Evolutionary conservation across 306 rosid species (phyloP), one percentile per base, ranked within the genome.

Genomic region (Sesbania bispinosa): DNA sequence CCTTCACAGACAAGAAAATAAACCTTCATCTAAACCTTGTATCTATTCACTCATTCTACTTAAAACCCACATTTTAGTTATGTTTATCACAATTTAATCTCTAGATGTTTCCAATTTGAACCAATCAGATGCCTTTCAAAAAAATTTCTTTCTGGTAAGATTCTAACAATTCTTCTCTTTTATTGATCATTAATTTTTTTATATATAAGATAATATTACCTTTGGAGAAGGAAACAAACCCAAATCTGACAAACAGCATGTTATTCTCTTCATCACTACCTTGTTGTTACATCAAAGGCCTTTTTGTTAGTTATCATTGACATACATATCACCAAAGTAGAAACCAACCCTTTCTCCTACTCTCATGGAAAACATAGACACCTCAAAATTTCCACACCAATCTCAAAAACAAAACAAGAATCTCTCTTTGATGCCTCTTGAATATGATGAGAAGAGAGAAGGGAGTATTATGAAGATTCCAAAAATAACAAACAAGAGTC

Each of bases 301-400:
- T 38, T n/a, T n/a, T 30, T 38, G 10, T 63, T 53, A 64, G 36
- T 51, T 13, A 74, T 11, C 11, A 72, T n/a, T 29, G 13, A n/a
- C n/a, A n/a, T n/a, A n/a, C 67, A 41, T 65, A 58, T 69, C 77
- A 72, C 69, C 77, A 18, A 70, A 3, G 73, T 47, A 67, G 62
- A 70, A 78, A 35, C 75, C 77, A 79, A 78, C 69, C 74, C 72
- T 74, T 30, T 63, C 77, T 72, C 78, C 73, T 42, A 19, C 61
- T 62, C 81, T 67, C 79, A 85, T 83, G 97, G 92, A 85, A 66
- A 63, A 41, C 86, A 21, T 35, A 64, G 76, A 59, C 69, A 78
- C 57, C 76, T 69, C 80, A 78, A 75, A 73, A 47, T 13, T 41
- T 69, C 58, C 81, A 50, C 51, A 59, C 36, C 73, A 76, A 21